Conservation (phyloP, 2,329 filamentous ascomycete genomes). For the Hymenoscyphus albidus region DNA sequence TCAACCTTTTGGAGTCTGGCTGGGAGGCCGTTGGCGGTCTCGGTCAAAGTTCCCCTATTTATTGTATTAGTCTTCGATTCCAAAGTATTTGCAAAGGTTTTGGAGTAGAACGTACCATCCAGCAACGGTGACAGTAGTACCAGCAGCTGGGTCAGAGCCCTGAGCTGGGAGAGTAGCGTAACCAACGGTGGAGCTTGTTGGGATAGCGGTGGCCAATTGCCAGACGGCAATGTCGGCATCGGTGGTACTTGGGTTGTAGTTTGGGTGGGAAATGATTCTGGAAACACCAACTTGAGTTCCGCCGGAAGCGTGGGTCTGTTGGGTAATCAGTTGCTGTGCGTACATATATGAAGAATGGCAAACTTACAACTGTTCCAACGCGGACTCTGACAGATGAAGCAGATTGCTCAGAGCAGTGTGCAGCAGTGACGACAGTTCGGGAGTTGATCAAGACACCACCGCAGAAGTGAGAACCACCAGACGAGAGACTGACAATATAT, state of each 20-base stretch:
- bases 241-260: slow-evolving; percentile 14
- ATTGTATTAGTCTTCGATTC: neutral
- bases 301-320: slow-evolving; percentile 20
- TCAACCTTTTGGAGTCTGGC: slow-evolving; percentile 20
- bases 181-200: slow-evolving; percentile 17
- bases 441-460: slow-evolving; percentile 24
- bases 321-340: slow-evolving; percentile 5
- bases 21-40: slow-evolving; percentile 13
- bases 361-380: slow-evolving; percentile 24
- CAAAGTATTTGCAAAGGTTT: neutral
- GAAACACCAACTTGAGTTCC: slow-evolving; percentile 18
- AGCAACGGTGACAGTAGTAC: slow-evolving; percentile 13
- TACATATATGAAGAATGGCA: neutral
- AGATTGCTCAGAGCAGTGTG: slow-evolving; percentile 21
- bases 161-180: slow-evolving; percentile 20
- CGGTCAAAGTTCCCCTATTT: slow-evolving; percentile 8
- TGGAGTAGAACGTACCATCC: slow-evolving; percentile 8
- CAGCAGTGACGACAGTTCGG: slow-evolving; percentile 26
- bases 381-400: slow-evolving; percentile 23
- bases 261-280: slow-evolving; percentile 19
- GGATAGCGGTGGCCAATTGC: slow-evolving; percentile 20
- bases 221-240: slow-evolving; percentile 23
- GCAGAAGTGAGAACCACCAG: slow-evolving; percentile 21
- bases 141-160: slow-evolving; percentile 21
- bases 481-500: slow-evolving; percentile 21